These are phyloP conservation scores for Nigrograna mackinnonii DNA, from an alignment of 2,329 filamentous ascomycete genomes.

Conservation along the genomic window DNA sequence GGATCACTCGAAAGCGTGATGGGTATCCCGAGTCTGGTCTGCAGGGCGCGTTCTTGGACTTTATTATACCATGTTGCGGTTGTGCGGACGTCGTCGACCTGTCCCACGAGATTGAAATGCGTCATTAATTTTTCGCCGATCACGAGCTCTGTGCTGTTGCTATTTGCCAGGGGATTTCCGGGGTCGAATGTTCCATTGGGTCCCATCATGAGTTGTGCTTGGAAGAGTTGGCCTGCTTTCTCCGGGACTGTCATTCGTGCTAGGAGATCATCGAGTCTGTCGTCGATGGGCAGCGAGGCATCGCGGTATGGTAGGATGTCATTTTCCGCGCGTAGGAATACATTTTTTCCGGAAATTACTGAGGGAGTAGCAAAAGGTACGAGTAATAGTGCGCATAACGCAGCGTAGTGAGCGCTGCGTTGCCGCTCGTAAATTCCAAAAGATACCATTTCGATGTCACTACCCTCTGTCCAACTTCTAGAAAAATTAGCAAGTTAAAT, in stretches of 20 bases:
- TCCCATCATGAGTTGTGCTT: slow-evolving; percentile 39
- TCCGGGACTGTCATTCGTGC: slow-evolving; percentile 53
- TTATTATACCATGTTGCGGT: slow-evolving; percentile 46
- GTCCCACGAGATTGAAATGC: slow-evolving; percentile 53
- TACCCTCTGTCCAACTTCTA: too few species aligned
- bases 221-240: slow-evolving; percentile 55
- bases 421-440: too few species aligned
- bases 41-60: slow-evolving; percentile 47
- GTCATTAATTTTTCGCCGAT: slow-evolving; percentile 44
- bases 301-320: slow-evolving; percentile 36
- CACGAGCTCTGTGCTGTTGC: slow-evolving; percentile 34
- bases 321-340: slow-evolving; percentile 8
- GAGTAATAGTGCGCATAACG: too few species aligned
- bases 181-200: slow-evolving; percentile 34
- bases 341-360: too few species aligned
- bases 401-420: too few species aligned
- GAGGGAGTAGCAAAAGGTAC: too few species aligned
- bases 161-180: slow-evolving; percentile 9
- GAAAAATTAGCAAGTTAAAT: too few species aligned
- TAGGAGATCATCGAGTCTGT: slow-evolving; percentile 51
- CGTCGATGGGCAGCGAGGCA: slow-evolving; percentile 46
- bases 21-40: slow-evolving; percentile 54
- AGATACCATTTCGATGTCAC: too few species aligned
- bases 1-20: slow-evolving; percentile 55
- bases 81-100: slow-evolving; percentile 42